Percentiles rank a stretch among this genome's conserved stretches.
phyloP scores from a whole-genome alignment of 1,284 basidiomycete species.

The Vanrija sp. region DNA sequence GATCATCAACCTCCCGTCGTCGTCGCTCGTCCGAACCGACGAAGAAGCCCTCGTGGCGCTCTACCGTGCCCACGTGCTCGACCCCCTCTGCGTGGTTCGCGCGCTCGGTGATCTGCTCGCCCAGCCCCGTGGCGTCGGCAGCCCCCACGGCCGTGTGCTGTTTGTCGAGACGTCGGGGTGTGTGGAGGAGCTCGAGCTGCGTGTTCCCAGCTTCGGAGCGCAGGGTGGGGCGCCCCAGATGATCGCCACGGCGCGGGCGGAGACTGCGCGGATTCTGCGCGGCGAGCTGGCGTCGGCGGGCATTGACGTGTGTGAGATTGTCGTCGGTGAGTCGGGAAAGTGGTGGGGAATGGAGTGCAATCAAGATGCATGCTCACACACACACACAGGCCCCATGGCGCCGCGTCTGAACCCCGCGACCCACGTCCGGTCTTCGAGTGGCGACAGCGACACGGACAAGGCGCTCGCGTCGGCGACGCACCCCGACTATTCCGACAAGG shows the following conservation, averaged over 20 bases:
- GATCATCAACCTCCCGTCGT: conserved; percentile 7
- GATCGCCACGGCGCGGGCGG: conserved; percentile 26
- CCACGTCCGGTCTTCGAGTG: conserved; percentile 20
- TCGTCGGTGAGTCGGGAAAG: conserved; percentile 31
- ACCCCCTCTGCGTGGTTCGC: conserved; percentile 34
- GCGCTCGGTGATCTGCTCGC: conserved; percentile 36
- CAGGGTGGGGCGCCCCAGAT: conserved; percentile 18
- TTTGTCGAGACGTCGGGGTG: conserved; percentile 38
- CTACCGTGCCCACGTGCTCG: conserved; percentile 35
- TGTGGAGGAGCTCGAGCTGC: conserved; percentile 13
- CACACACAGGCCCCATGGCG: conserved; percentile 25
- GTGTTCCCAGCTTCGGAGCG: background rate
- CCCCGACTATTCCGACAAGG: background rate
- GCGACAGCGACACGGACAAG: conserved; percentile 24
- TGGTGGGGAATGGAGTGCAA: background rate
- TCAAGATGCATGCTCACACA: background rate
- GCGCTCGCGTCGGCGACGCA: conserved; percentile 1
- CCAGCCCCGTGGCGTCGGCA: conserved; percentile 3
- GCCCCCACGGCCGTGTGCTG: conserved; percentile 25
- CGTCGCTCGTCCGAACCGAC: conserved; percentile 23
- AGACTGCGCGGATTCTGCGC: conserved; percentile 27
- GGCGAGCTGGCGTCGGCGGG: conserved; percentile 26
- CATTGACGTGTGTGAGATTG: conserved; percentile 41
- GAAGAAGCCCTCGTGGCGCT: conserved; percentile 32
- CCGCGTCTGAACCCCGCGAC: conserved; percentile 12